Percentiles rank a stretch among this genome's conserved stretches.
Conservation (phyloP, 331 rosid genomes). For the Prunus yedoensis region DNA sequence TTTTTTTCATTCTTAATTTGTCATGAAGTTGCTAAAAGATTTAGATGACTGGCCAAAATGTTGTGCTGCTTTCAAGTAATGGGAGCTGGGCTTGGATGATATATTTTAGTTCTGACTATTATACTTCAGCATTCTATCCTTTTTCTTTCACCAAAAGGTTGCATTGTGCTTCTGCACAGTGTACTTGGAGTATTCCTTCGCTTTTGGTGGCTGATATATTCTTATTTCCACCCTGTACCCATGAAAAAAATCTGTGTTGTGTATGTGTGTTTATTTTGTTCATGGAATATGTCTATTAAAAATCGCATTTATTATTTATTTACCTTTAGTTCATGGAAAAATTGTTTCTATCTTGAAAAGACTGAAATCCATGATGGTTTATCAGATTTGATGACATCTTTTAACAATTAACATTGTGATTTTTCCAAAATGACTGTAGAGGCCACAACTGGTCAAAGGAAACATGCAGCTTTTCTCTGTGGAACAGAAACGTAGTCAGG, state of each 20-base stretch:
- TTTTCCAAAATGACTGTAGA: conserved; percentile 24
- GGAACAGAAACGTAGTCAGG: conserved; percentile 43
- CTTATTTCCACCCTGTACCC: background rate
- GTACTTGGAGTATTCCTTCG: background rate
- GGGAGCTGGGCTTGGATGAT: background rate
- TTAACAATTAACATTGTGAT: background rate
- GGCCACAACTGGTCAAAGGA: conserved; percentile 41
- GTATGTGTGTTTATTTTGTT: too few relatives aligned
- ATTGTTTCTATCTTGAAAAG: background rate
- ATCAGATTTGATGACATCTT: background rate
- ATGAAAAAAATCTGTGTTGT: background rate
- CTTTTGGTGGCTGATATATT: background rate
- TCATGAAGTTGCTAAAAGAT: background rate
- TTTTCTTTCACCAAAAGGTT: background rate
- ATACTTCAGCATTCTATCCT: background rate
- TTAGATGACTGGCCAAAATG: background rate
- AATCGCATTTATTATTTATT: background rate
- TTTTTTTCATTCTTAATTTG: background rate
- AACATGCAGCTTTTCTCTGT: conserved; percentile 43
- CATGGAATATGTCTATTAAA: background rate
- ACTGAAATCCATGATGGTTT: background rate
- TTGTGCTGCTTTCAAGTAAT: background rate
- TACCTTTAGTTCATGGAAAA: background rate
- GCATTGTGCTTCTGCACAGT: background rate
- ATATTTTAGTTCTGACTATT: too few relatives aligned